These are phyloP conservation scores for Mycena maculata DNA, from an alignment of 768 basidiomycete species.

Conservation along the genomic window DNA sequence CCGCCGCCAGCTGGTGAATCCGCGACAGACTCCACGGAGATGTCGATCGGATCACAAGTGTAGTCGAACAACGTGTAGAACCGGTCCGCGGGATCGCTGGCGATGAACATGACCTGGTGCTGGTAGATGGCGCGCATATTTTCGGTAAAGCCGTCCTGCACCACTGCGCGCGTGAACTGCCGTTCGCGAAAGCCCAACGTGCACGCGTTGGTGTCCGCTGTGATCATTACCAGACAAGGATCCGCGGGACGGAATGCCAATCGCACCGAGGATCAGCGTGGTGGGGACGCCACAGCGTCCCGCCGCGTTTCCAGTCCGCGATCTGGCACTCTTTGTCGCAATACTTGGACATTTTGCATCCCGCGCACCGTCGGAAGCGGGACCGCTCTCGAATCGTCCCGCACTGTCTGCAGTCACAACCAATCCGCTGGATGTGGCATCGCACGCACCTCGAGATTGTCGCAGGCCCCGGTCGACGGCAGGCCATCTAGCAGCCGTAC, in stretches of 20 bases:
- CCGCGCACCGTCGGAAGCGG: not conserved
- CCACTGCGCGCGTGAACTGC: not conserved
- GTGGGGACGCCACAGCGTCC: not conserved
- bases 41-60: not conserved
- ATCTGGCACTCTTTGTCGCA: not conserved
- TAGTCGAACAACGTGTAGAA: conserved; percentile 6
- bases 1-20: not conserved
- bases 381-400: not conserved
- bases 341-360: not conserved
- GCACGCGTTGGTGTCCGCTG: not conserved
- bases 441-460: conserved; percentile 4
- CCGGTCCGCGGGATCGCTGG: not conserved
- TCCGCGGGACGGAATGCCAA: not conserved
- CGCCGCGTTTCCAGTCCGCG: conserved; percentile 11
- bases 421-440: not conserved
- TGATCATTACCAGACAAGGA: not conserved
- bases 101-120: not conserved
- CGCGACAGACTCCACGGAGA: not conserved
- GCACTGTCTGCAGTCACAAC: not conserved
- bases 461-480: not conserved
- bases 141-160: not conserved
- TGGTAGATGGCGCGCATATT: not conserved
- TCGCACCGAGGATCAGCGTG: not conserved
- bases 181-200: conserved; percentile 1
- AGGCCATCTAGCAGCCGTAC: not conserved